Evolutionary conservation across 768 basidiomycete genomes (phyloP).

Genomic region (Russula lepida): DNA sequence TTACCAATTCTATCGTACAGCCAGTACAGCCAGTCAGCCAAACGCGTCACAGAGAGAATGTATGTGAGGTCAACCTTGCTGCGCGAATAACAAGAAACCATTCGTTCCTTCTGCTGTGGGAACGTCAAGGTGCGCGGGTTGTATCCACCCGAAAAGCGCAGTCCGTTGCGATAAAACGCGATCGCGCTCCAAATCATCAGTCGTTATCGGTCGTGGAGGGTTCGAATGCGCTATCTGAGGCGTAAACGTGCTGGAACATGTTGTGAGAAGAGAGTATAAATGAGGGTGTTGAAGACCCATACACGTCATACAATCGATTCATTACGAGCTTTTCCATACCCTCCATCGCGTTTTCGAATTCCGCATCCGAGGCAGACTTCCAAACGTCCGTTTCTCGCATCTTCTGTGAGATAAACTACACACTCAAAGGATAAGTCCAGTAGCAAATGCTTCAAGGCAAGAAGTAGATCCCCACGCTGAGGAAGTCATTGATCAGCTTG

Average conservation of each 20-base stretch:
- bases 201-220: constrained; percentile 71
- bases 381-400: constrained; percentile 84
- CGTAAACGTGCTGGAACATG: constrained; percentile 70
- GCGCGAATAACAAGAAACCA: constrained; percentile 83
- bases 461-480: constrained; percentile 47
- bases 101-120: constrained; percentile 64
- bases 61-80: constrained; percentile 55
- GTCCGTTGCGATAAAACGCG: constrained; percentile 86
- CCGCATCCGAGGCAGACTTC: constrained; percentile 65
- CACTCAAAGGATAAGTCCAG: constrained; percentile 12
- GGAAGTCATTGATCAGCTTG: constrained; percentile 91
- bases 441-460: not conserved
- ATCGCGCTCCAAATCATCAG: constrained; percentile 96
- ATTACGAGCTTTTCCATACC: constrained; percentile 99
- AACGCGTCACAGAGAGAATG: too few species aligned
- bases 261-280: not conserved
- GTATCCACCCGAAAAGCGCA: constrained; percentile 83
- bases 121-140: constrained; percentile 83
- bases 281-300: constrained; percentile 28
- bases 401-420: constrained; percentile 78
- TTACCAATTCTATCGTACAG: constrained; percentile 62
- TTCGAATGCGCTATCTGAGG: constrained; percentile 63
- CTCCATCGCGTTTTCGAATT: constrained; percentile 96
- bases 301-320: constrained; percentile 97
- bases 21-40: not conserved